Conservation (phyloP, 2,329 filamentous ascomycete species). For the Aspergillus cejpii region DNA sequence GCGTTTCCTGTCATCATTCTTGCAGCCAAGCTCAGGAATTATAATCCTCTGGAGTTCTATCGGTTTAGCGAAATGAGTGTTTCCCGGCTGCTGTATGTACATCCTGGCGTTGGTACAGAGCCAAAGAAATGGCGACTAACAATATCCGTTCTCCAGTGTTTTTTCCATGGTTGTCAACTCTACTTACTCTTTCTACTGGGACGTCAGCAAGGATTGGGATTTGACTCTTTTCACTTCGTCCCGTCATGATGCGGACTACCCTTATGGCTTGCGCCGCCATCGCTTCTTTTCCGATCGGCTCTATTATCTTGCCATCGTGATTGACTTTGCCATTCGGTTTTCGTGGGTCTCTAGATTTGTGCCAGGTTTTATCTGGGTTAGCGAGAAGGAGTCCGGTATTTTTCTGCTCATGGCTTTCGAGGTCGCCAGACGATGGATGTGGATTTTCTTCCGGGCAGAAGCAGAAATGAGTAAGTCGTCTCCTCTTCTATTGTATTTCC, state of each 20-base stretch:
- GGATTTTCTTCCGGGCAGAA: conserved; percentile 94
- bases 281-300: conserved; percentile 66
- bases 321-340: conserved; percentile 76
- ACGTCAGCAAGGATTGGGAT: conserved; percentile 95
- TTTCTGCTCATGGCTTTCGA: conserved; percentile 84
- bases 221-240: conserved; percentile 66
- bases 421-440: conserved; percentile 83
- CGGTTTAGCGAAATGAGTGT: conserved; percentile 50
- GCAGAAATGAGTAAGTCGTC: conserved; percentile 70
- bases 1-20: conserved; percentile 88
- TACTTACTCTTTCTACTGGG: conserved; percentile 97
- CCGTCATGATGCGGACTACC: conserved; percentile 58
- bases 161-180: conserved; percentile 73
- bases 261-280: conserved; percentile 69
- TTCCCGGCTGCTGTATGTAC: conserved; percentile 49
- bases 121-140: not conserved
- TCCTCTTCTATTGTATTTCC: not conserved
- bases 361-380: conserved; percentile 72
- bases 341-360: conserved; percentile 88
- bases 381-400: conserved; percentile 80
- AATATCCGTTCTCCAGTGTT: conserved; percentile 49
- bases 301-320: conserved; percentile 73
- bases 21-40: conserved; percentile 64
- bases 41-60: conserved; percentile 46
- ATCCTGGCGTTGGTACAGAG: no score